Base-by-base conservation (phyloP, 106 monocot genomes). In the Dioscorea alata region DNA sequence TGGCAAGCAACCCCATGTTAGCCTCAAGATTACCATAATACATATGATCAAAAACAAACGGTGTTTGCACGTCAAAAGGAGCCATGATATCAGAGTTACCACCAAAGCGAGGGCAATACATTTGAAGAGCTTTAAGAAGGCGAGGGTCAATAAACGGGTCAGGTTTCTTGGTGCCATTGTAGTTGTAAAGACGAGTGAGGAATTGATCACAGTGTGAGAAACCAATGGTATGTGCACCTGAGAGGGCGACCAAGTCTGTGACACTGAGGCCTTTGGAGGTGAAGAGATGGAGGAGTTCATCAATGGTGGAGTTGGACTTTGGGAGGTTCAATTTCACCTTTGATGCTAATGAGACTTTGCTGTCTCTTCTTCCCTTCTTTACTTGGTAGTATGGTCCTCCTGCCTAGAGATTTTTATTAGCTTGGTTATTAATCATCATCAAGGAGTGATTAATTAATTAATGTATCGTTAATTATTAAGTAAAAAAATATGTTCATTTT, bases 131-230 rank as follows among this genome's bases (percentile, higher is more conserved):
- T 76, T 88, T 88, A 33, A 96, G 86, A 23, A 96, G 80, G 25
- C 84, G 71, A 13, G 75, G 60, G 69, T 96, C 88, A 69, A 96
- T 80, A 31, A 17, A 12, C 10, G 88, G 88, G 73, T 92, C 91
- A 16, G 94, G 77, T 20, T 61, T 61, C 25, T 61, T 60, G 17
- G 81, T 88, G 78, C 80, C 74, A 2, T 65, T 63, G 82, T 66
- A 85, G 71, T 94, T 70, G 79, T 94, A 94, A 69, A 94, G 81
- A 4, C 94, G 85, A 59, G 31, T 13, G 1, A 88, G 62, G 74
- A 95, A 88, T 42, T 95, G 94, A 64, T 81, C 77, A 77, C 90
- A 95, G 83, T 95, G 94, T 10, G 91, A 74, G 84, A 86, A 96
- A 22, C 91, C 92, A 59, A 92, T 79, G 71, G 88, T 86, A 80